Conservation (phyloP, 202 grass and related monocot genomes). For the Musa balbisiana region DNA sequence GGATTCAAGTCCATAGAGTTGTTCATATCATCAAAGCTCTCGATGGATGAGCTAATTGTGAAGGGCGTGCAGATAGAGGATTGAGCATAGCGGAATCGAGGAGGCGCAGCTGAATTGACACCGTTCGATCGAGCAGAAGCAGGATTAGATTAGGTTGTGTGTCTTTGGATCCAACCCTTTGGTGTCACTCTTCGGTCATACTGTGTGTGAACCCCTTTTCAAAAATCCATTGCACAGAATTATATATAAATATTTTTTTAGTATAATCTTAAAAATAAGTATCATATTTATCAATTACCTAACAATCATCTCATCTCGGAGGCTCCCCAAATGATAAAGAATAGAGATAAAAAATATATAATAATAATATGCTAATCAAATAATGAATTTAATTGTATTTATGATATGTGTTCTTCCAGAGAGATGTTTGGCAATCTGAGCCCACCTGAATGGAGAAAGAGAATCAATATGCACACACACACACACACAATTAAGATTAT, state of each 20-base stretch:
- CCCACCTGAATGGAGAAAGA: slow-evolving; percentile 41
- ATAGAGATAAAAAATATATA: too few species aligned
- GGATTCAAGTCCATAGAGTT: slow-evolving; percentile 30
- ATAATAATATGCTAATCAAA: too few species aligned
- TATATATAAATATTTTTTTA: too few species aligned
- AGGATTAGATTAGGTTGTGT: slow-evolving; percentile 91
- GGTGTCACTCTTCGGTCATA: slow-evolving; percentile 6
- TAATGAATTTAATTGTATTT: too few species aligned
- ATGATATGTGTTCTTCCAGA: slow-evolving; percentile 47
- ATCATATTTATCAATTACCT: too few species aligned
- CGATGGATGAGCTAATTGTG: slow-evolving; percentile 74
- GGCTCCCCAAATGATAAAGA: too few species aligned
- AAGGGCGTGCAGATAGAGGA: slow-evolving; percentile 40
- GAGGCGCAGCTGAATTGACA: slow-evolving; percentile 26
- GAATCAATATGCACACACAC: too few species aligned
- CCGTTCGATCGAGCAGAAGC: slow-evolving; percentile 35
- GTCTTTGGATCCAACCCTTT: slow-evolving; percentile 94
- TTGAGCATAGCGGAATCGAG: slow-evolving; percentile 28
- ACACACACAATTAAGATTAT: too few species aligned
- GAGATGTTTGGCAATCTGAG: slow-evolving; percentile 93
- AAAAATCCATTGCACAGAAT: too few species aligned
- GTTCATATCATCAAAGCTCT: slow-evolving; percentile 35
- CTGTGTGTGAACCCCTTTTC: too few species aligned
- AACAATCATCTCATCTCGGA: too few species aligned
- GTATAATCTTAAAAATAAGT: too few species aligned